phyloP scores from a whole-genome alignment of 495 filamentous ascomycete species.

The Penicillium coprophilum region DNA sequence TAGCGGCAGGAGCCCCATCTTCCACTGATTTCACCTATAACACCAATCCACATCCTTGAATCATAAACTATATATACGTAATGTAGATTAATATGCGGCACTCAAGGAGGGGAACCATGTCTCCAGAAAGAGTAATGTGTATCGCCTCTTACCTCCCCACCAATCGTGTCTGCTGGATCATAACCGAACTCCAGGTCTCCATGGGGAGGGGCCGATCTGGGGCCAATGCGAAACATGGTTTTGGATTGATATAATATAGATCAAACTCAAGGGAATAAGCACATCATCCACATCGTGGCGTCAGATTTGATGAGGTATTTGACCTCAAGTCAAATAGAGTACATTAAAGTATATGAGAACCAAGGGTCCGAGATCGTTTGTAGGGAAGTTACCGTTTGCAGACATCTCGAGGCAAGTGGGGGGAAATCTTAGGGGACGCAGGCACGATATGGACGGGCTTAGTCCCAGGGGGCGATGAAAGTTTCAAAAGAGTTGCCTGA shows the following conservation, averaged over 20 bases:
- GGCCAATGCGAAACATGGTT: background rate
- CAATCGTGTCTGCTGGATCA: conserved; percentile 7
- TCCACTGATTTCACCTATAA: background rate
- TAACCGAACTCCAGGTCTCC: background rate
- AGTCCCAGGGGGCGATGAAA: conserved; percentile 6
- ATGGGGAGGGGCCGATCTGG: conserved; percentile 2
- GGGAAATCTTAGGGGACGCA: conserved; percentile 9
- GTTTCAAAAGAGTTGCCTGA: conserved; percentile 11
- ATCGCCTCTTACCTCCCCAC: background rate
- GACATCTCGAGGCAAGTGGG: background rate
- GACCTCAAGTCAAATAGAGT: background rate
- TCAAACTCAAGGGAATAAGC: background rate
- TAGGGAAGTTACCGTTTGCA: conserved; percentile 9
- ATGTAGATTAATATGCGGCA: background rate
- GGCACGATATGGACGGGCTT: conserved; percentile 11
- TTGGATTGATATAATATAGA: background rate
- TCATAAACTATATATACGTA: conserved; percentile 1
- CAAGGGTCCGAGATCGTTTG: conserved; percentile 1
- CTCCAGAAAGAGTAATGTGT: background rate
- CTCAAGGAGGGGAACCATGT: conserved; percentile 1
- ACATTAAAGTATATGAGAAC: conserved; percentile 3
- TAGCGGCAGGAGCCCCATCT: conserved; percentile 7
- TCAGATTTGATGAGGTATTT: conserved; percentile 1
- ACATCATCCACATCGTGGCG: conserved; percentile 13
- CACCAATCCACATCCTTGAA: background rate